Percentiles rank a stretch among this genome's conserved stretches.
phyloP scores from a whole-genome alignment of 2,329 filamentous ascomycete species.

The Fonsecaea monophora region DNA sequence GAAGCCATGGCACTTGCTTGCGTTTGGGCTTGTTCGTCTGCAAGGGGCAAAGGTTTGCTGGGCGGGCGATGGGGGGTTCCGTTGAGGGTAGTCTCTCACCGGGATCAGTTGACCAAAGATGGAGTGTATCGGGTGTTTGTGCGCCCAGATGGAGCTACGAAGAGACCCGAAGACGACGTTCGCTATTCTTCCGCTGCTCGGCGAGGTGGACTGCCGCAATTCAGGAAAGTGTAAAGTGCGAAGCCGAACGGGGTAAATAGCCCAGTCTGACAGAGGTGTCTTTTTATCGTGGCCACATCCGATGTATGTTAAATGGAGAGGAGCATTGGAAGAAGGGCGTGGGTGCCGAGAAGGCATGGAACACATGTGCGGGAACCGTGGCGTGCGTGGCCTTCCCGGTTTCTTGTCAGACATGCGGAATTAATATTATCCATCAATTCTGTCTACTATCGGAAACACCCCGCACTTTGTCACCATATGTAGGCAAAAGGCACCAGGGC shows the following conservation, averaged over 20 bases:
- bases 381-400: background rate
- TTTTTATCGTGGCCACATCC: background rate
- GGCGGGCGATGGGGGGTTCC: background rate
- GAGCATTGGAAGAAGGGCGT: background rate
- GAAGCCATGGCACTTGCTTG: constrained; percentile 11
- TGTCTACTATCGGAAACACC: constrained; percentile 14
- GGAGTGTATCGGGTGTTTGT: background rate
- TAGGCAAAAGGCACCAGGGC: constrained; percentile 8
- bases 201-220: background rate
- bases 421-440: background rate
- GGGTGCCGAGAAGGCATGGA: too few species aligned
- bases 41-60: background rate
- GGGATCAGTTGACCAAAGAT: constrained; percentile 21
- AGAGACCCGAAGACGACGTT: constrained; percentile 14
- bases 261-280: background rate
- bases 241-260: background rate
- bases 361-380: too few species aligned
- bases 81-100: constrained; percentile 1
- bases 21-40: background rate
- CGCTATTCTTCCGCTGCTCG: constrained; percentile 12
- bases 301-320: background rate
- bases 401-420: background rate
- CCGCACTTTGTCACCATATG: constrained; percentile 29
- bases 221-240: background rate
- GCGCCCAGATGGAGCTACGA: constrained; percentile 12